Base-by-base conservation (phyloP, 495 filamentous ascomycete species). In the Trichoderma virens region DNA sequence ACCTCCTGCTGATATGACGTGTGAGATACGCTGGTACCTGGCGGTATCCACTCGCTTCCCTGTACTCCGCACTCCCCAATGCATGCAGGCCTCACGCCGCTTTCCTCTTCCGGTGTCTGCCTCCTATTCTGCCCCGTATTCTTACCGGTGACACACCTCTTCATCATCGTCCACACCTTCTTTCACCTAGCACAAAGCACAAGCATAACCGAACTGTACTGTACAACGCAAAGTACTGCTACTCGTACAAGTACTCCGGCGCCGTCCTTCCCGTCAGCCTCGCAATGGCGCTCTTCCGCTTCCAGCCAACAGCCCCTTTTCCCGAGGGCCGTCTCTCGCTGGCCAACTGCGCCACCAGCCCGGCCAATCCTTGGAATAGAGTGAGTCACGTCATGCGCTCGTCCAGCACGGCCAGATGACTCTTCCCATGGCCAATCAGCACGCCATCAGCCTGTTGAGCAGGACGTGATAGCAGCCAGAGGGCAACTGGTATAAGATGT, bases 401-500 rank as follows among this genome's bases (percentile, higher is more conserved):
- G 51, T n/a, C 51, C 51, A 56, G 51, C 23, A 56, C 61, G 61
- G 61, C 61, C 61, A 62, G 34, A 62, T 62, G 61, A 62, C 61
- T 62, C 61, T 35, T 25, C 23, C 34, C 27, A 13, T 20, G 61
- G 23, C 61, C 61, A 62, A 62, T 62, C 74, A 56, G 51, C 51
- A 30, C 27, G 51, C 51, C 51, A 56, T 56, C 9, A 13, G 23
- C 51, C 27, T 13, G 51, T 20, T 14, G 51, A 23, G 16, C 27
- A 51, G 16, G n/a, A 3, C 0, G 20, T 51, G n/a, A 51, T 51
- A 51, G 23, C 18, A 51, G 18, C 25, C 18, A 4, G 41, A 45
- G 41, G 6, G 32, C 32, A 35, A 35, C 32, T 35, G 32, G 11
- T 35, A 35, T 35, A 35, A 35, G 32, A 35, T 11, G 32, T 35